Base-by-base conservation (phyloP, 2,329 filamentous ascomycete genomes). In the Penicillium janthinellum region DNA sequence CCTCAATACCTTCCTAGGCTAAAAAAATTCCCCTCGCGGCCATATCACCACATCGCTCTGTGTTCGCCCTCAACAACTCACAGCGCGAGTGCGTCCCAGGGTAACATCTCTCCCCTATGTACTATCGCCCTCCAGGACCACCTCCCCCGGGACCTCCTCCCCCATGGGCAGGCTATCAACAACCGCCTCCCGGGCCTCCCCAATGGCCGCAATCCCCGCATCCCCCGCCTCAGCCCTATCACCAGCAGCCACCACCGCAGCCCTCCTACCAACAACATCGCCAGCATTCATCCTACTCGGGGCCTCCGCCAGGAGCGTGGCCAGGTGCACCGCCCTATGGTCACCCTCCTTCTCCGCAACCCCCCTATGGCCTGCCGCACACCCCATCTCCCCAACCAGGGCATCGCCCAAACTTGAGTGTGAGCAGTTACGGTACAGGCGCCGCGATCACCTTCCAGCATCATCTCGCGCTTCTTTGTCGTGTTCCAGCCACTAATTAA, bases 221-320 rank as follows among this genome's bases (percentile, higher is more conserved):
- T n/a, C 63, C 59, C 50, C 62, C 64, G 55, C 64, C 64, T 63
- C 64, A 62, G 57, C 64, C 59, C 54, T 67, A 67, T 31, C 52
- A 54, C 28, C 52, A 56, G 22, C 50, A 39, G 38, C 38, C 50
- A 39, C 49, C 50, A n/a, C 56, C 58, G 45, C 64, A 60, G 49
- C 63, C 57, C 25, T 64, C 63, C 22, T 65, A 66, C 47, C 51
- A 58, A 14, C 56, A 51, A 15, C 52, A 65, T 58, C 60, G 53
- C 41, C 64, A 60, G 7, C 56, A 54, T 38, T 56, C 53, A 22
- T 59, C 61, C 11, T 58, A 60, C 42, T 54, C 63, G 35, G 56
- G 45, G 22, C 52, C 41, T 5, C 41, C 41, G 15, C 52, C 52
- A 34, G 52, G 52, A 11, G 39, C 41, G n/a, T 45, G 22, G 5